Conservation (phyloP, 768 basidiomycete genomes). For the Hericium rajendrae region DNA sequence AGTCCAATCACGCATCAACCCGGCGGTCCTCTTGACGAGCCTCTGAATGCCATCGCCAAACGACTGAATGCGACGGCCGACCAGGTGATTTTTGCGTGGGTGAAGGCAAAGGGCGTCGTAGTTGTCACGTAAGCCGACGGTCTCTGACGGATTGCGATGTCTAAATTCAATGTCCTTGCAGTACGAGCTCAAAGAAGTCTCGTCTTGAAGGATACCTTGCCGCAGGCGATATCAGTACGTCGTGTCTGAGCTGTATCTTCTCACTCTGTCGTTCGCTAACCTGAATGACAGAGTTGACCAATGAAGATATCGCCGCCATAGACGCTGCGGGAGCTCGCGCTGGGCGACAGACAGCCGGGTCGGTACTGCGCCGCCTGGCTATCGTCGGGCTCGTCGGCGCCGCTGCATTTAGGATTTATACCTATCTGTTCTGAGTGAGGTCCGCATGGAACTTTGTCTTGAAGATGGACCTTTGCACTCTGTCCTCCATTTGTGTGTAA, state of each 20-base stretch:
- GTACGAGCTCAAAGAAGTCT: constrained; percentile 55
- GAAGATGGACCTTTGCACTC: too few species aligned
- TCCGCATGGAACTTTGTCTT: too few species aligned
- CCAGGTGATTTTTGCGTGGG: constrained; percentile 67
- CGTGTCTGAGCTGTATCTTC: not conserved
- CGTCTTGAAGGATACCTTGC: constrained; percentile 59
- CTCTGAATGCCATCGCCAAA: constrained; percentile 42
- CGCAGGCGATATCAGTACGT: constrained; percentile 54
- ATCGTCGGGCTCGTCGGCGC: not conserved
- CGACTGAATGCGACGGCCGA: constrained; percentile 44
- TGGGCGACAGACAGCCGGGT: constrained; percentile 4
- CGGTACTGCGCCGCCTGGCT: not conserved
- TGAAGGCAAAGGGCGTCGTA: constrained; percentile 57
- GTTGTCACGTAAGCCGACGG: constrained; percentile 42
- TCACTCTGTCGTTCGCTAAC: not conserved
- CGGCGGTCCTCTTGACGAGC: constrained; percentile 56
- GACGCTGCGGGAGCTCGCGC: constrained; percentile 47
- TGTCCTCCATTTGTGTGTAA: too few species aligned
- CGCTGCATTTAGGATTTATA: not conserved
- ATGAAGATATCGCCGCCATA: constrained; percentile 42
- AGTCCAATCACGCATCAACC: constrained; percentile 52
- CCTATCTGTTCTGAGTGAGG: too few species aligned
- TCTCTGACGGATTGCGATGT: too few species aligned
- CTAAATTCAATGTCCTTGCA: constrained; percentile 14
- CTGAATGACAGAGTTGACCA: constrained; percentile 32